Evolutionary conservation across 257 asterid genomes (phyloP).

Genomic region (Eucommia ulmoides): DNA sequence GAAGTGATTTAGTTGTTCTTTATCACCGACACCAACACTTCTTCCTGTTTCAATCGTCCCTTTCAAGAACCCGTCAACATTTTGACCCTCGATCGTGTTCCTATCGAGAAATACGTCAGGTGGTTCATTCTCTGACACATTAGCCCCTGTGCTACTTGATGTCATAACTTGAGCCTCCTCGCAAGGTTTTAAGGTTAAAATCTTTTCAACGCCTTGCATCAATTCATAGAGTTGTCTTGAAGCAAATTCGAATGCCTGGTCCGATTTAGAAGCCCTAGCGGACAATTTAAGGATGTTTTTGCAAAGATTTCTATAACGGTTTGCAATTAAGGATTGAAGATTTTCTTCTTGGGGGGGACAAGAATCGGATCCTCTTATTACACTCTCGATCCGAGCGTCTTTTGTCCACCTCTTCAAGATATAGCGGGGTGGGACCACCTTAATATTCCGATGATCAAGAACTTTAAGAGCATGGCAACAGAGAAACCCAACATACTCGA

Average conservation of each 20-base stretch:
- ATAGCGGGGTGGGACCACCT: conserved; percentile 38
- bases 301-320: conserved; percentile 41
- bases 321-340: conserved; percentile 24
- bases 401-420: conserved; percentile 54
- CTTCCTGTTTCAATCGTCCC: conserved; percentile 27
- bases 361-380: conserved; percentile 19
- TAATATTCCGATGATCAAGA: conserved; percentile 48
- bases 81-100: conserved; percentile 30
- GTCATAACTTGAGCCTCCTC: conserved; percentile 17
- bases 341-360: conserved; percentile 21
- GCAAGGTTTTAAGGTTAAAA: conserved; percentile 29
- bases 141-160: conserved; percentile 9
- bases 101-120: conserved; percentile 20
- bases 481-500: conserved; percentile 45
- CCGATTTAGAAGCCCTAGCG: conserved; percentile 49
- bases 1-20: conserved; percentile 26
- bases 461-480: conserved; percentile 55
- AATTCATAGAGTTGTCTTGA: conserved; percentile 40
- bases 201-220: conserved; percentile 44
- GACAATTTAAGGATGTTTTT: conserved; percentile 37
- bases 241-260: conserved; percentile 47
- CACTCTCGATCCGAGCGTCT: conserved; percentile 37
- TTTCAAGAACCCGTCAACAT: conserved; percentile 21
- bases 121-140: conserved; percentile 23
- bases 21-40: conserved; percentile 20